Evolutionary conservation across 2,329 filamentous ascomycete species (phyloP).

Genomic region (Trichoderma brevicompactum): DNA sequence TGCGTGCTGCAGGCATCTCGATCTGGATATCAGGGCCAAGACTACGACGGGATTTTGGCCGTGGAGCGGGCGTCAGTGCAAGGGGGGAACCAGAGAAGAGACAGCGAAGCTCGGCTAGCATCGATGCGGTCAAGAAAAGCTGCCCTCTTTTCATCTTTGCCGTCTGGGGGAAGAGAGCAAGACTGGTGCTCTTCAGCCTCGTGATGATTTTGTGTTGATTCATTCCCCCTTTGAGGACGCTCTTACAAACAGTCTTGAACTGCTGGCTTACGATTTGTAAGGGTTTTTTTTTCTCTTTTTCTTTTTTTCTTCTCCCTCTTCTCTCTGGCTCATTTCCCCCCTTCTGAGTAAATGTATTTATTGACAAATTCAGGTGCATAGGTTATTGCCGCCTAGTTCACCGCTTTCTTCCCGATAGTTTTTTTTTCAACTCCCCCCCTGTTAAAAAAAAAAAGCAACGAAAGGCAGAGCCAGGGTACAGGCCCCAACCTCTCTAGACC

Average conservation of each 20-base stretch:
- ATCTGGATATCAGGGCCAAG: conserved; percentile 23
- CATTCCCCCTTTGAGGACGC: too few species aligned
- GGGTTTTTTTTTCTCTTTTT: too few species aligned
- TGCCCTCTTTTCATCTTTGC: background rate
- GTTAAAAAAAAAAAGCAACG: background rate
- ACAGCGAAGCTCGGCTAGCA: conserved; percentile 22
- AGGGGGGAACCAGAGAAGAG: conserved; percentile 1
- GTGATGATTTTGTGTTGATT: too few species aligned
- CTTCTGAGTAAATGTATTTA: background rate
- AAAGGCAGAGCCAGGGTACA: background rate
- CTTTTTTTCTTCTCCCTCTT: background rate
- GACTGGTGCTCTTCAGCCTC: background rate
- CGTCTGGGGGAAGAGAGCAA: background rate
- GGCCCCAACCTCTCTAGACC: background rate
- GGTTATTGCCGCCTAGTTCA: conserved; percentile 19
- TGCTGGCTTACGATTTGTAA: too few species aligned
- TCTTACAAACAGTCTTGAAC: too few species aligned
- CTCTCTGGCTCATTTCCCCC: background rate
- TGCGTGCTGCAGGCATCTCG: conserved; percentile 28
- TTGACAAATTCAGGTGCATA: background rate
- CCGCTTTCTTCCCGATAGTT: conserved; percentile 16
- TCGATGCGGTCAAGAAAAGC: conserved; percentile 27
- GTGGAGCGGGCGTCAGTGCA: background rate
- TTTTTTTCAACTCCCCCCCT: conserved; percentile 4
- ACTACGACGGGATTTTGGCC: conserved; percentile 3